Conservation (phyloP, 1,139 yeast genomes). For the Candida sp. region DNA sequence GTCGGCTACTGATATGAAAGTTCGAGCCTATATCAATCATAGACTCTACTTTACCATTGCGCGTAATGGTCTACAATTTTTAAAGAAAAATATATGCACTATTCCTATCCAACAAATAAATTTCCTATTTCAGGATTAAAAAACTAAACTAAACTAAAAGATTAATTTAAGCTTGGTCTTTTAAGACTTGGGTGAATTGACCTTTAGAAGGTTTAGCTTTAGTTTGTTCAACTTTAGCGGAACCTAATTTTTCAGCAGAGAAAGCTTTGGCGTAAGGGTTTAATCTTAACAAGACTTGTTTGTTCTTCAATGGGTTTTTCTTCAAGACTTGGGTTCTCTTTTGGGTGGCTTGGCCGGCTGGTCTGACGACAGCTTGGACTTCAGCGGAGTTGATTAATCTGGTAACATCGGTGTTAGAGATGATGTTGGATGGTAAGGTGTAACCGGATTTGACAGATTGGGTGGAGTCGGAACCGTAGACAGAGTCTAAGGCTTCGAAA, state of each 20-base stretch:
- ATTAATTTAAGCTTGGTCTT: slow-evolving; percentile 29
- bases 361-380: slow-evolving; percentile 95
- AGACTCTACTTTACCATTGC: too few species aligned
- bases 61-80: slow-evolving; percentile 1
- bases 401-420: slow-evolving; percentile 94
- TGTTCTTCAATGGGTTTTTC: slow-evolving; percentile 99
- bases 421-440: slow-evolving; percentile 91
- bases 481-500: slow-evolving; percentile 92
- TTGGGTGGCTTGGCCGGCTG: slow-evolving; percentile 93
- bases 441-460: slow-evolving; percentile 85
- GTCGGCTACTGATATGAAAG: too few species aligned
- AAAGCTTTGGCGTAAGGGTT: slow-evolving; percentile 99
- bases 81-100: slow-evolving; percentile 1
- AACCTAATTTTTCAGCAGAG: slow-evolving; percentile 88
- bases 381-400: slow-evolving; percentile 99
- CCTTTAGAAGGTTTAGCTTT: slow-evolving; percentile 69
- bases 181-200: slow-evolving; percentile 66
- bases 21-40: too few species aligned
- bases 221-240: slow-evolving; percentile 70
- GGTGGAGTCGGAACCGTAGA: slow-evolving; percentile 94
- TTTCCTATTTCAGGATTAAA: slow-evolving; percentile 1
- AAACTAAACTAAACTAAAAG: not conserved
- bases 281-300: slow-evolving; percentile 95
- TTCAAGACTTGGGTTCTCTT: slow-evolving; percentile 95
- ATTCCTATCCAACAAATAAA: slow-evolving; percentile 2